Percentiles rank a stretch among this genome's conserved stretches.
phyloP scores from a whole-genome alignment of 257 asterid species.

The Fraxinus anomala region DNA sequence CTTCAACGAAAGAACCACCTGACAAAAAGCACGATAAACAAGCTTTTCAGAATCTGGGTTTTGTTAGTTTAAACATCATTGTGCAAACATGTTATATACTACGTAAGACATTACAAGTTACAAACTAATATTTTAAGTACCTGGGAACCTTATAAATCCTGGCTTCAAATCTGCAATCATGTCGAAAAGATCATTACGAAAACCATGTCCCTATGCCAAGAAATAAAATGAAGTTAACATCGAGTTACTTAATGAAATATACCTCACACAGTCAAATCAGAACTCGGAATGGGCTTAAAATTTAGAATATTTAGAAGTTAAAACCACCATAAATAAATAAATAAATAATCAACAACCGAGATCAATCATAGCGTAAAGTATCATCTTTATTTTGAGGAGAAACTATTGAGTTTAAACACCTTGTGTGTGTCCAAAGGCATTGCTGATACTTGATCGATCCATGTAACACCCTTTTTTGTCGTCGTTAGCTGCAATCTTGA shows the following conservation, averaged over 20 bases:
- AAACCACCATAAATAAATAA: not conserved
- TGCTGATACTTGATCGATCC: slow-evolving; percentile 96
- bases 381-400: not conserved
- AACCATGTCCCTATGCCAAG: slow-evolving; percentile 85
- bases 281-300: not conserved
- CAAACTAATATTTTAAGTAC: slow-evolving; percentile 33
- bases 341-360: not conserved
- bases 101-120: not conserved
- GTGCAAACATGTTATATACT: not conserved
- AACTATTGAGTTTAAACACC: slow-evolving; percentile 37
- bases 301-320: not conserved
- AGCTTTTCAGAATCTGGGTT: not conserved
- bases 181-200: slow-evolving; percentile 77
- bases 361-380: not conserved
- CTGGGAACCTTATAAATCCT: slow-evolving; percentile 91
- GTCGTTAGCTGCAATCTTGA: slow-evolving; percentile 78
- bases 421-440: slow-evolving; percentile 79
- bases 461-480: slow-evolving; percentile 53
- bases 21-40: not conserved
- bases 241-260: not conserved
- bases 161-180: slow-evolving; percentile 86
- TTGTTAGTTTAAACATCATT: not conserved
- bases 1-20: slow-evolving; percentile 98
- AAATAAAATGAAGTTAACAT: not conserved
- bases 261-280: not conserved